These are phyloP conservation scores for Starmerella floricola DNA, from an alignment of 805 yeast species.

Conservation along the genomic window DNA sequence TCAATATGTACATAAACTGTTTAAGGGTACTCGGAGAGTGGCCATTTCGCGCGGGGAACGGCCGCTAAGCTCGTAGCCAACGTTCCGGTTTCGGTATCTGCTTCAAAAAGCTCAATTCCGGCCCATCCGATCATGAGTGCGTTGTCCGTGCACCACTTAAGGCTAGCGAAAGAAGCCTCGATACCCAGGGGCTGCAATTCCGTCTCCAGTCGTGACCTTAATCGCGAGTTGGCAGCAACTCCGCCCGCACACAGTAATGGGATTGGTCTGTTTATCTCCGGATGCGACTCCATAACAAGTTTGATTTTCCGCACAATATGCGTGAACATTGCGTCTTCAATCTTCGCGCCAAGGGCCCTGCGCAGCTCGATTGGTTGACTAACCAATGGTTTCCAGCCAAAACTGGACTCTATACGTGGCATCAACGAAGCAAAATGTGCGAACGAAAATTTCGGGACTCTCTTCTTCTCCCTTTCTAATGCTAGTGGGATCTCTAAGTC, in stretches of 20 bases:
- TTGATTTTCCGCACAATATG: constrained; percentile 60
- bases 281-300: constrained; percentile 32
- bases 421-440: constrained; percentile 58
- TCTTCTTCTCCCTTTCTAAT: constrained; percentile 35
- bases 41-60: constrained; percentile 75
- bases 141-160: constrained; percentile 77
- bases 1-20: not conserved
- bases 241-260: constrained; percentile 75
- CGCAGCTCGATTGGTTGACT: constrained; percentile 17
- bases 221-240: constrained; percentile 60
- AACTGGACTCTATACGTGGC: constrained; percentile 25
- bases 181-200: constrained; percentile 15
- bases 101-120: constrained; percentile 76
- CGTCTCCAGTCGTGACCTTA: constrained; percentile 22
- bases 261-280: constrained; percentile 23
- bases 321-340: constrained; percentile 55
- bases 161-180: constrained; percentile 54
- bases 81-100: constrained; percentile 13
- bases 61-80: constrained; percentile 31
- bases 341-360: constrained; percentile 21
- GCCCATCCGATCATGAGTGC: constrained; percentile 98
- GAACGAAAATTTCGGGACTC: constrained; percentile 53
- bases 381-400: constrained; percentile 12
- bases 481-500: constrained; percentile 38
- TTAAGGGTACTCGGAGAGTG: constrained; percentile 39